Percentiles rank a stretch among this genome's conserved stretches.
Evolutionary conservation across 495 filamentous ascomycete genomes (phyloP).

Genomic region (Daldinia loculata): DNA sequence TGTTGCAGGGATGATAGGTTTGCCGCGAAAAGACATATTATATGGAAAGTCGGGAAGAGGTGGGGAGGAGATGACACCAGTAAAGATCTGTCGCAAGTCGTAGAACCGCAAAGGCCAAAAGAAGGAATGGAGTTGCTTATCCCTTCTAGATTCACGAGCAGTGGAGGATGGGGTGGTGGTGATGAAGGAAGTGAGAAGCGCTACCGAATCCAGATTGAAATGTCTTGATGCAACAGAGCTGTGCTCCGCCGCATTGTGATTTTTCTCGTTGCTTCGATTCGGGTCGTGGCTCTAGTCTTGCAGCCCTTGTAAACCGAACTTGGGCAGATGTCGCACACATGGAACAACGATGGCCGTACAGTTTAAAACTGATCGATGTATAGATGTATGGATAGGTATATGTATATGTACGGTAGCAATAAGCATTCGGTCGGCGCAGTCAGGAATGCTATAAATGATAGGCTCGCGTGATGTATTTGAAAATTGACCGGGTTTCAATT

Average conservation of each 20-base stretch:
- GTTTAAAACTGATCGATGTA: constrained; percentile 9
- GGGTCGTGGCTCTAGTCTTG: constrained; percentile 15
- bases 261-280: constrained; percentile 34
- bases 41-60: constrained; percentile 57
- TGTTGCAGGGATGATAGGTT: constrained; percentile 64
- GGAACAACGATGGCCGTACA: constrained; percentile 20
- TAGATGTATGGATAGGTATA: no score
- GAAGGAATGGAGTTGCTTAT: constrained; percentile 55
- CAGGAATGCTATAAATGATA: constrained; percentile 29
- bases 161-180: constrained; percentile 35
- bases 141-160: constrained; percentile 57
- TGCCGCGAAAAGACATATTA: constrained; percentile 51
- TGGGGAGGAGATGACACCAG: constrained; percentile 59
- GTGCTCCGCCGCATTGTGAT: constrained; percentile 47
- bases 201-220: constrained; percentile 1
- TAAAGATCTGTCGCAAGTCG: constrained; percentile 58
- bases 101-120: constrained; percentile 56
- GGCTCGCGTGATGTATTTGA: constrained; percentile 24
- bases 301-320: constrained; percentile 24
- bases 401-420: constrained; percentile 7
- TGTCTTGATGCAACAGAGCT: constrained; percentile 48
- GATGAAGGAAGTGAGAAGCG: constrained; percentile 1
- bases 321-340: constrained; percentile 24
- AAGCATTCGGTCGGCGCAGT: background rate
- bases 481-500: no score